Evolutionary conservation across 2,329 filamentous ascomycete genomes (phyloP).

Genomic region (Sclerotinia minor): DNA sequence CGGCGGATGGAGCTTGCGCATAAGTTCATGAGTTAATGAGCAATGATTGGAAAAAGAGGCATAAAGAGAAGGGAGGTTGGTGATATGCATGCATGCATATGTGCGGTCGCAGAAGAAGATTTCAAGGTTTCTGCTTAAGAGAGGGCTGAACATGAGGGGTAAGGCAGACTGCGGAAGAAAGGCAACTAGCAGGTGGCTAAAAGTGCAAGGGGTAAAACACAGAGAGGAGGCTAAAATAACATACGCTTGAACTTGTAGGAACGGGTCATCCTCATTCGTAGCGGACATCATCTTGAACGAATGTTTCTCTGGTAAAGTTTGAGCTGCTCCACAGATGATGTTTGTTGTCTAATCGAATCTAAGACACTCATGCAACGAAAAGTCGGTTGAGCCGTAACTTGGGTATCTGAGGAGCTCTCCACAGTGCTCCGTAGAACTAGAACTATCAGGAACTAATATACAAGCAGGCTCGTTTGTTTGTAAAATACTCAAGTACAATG

Average conservation of each 20-base stretch:
- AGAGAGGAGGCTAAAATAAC: slow-evolving; percentile 34
- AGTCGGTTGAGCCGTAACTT: slow-evolving; percentile 15
- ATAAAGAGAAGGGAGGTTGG: background rate
- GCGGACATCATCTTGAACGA: slow-evolving; percentile 63
- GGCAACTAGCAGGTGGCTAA: background rate
- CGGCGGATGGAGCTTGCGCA: background rate
- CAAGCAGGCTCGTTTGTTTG: background rate
- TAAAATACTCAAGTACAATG: background rate
- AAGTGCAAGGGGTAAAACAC: slow-evolving; percentile 12
- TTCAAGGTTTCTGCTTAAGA: background rate
- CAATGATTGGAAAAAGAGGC: slow-evolving; percentile 1
- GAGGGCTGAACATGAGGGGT: slow-evolving; percentile 8
- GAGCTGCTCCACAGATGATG: background rate
- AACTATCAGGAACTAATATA: background rate
- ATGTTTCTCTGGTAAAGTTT: background rate
- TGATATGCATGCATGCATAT: slow-evolving; percentile 1
- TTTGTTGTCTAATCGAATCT: slow-evolving; percentile 9
- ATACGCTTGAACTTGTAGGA: slow-evolving; percentile 71
- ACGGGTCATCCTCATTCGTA: slow-evolving; percentile 66
- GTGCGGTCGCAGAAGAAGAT: background rate
- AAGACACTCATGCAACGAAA: slow-evolving; percentile 12
- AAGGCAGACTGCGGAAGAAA: slow-evolving; percentile 13
- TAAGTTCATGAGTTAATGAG: background rate
- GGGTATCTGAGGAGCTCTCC: slow-evolving; percentile 7
- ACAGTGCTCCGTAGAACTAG: background rate